phyloP scores from a whole-genome alignment of 148 eudicot species.

The Diospyros lotus region DNA sequence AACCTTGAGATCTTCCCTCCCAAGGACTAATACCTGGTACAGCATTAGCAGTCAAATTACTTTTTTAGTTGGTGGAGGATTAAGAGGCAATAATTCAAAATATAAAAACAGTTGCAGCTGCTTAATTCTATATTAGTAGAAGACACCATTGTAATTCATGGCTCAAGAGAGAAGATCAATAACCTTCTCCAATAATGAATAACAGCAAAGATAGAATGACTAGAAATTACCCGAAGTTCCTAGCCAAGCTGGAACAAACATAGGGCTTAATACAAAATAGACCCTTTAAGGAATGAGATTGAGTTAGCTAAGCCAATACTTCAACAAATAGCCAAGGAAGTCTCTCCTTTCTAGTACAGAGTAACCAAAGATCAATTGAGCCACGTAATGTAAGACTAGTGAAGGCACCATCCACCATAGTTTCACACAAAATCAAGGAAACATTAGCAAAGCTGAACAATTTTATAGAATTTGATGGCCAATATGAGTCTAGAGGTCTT shows the following conservation, averaged over 20 bases:
- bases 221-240: neutral
- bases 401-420: neutral
- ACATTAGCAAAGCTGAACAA: neutral
- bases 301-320: neutral
- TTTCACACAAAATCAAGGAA: neutral
- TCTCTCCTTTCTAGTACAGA: slow-evolving; percentile 4
- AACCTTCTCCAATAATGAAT: too few species aligned
- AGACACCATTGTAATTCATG: too few species aligned
- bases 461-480: too few species aligned
- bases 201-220: neutral
- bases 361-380: neutral
- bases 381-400: too few species aligned
- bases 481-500: too few species aligned
- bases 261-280: neutral
- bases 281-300: neutral
- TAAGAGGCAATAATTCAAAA: neutral
- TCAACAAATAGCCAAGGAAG: neutral
- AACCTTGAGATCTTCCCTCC: slow-evolving; percentile 24
- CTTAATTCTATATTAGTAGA: neutral
- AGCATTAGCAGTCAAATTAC: slow-evolving; percentile 28
- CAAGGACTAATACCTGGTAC: slow-evolving; percentile 28
- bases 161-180: too few species aligned
- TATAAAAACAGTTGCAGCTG: slow-evolving; percentile 9
- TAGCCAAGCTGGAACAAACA: neutral
- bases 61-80: slow-evolving; percentile 24